Conservation (phyloP, 2,329 filamentous ascomycete species). For the Botrytis galanthina region DNA sequence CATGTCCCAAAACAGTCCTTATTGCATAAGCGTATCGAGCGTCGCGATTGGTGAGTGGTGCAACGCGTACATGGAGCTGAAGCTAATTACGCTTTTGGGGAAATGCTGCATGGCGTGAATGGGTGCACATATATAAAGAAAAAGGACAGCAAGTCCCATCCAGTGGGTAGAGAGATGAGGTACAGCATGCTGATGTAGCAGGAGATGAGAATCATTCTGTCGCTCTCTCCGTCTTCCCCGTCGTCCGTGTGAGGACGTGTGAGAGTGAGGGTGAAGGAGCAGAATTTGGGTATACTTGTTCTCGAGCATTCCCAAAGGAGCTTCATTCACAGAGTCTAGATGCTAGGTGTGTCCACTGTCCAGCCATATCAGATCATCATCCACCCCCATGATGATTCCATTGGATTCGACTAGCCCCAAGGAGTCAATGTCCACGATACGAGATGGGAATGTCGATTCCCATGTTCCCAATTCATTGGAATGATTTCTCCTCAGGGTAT, state of each 20-base stretch:
- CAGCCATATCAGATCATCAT: not conserved
- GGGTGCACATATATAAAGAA: constrained; percentile 19
- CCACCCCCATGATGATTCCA: not conserved
- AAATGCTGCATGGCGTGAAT: constrained; percentile 8
- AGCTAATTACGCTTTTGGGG: constrained; percentile 16
- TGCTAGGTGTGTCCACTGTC: not conserved
- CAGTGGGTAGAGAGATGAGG: constrained; percentile 18
- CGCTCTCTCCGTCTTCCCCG: constrained; percentile 1
- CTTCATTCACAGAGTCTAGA: not conserved
- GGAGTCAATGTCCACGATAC: not conserved
- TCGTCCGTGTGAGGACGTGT: not conserved
- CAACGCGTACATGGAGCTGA: constrained; percentile 12
- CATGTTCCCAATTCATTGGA: not conserved
- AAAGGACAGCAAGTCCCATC: constrained; percentile 15
- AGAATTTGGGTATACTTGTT: not conserved
- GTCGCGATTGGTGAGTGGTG: constrained; percentile 2
- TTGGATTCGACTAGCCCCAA: not conserved
- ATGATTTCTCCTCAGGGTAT: constrained; percentile 12
- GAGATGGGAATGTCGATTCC: not conserved
- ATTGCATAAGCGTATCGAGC: constrained; percentile 14
- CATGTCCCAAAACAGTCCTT: not conserved
- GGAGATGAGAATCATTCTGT: constrained; percentile 13
- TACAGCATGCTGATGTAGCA: constrained; percentile 11
- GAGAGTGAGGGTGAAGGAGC: not conserved
- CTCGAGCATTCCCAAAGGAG: not conserved